These are phyloP conservation scores for Stagonosporopsis chrysanthemi DNA, from an alignment of 2,329 filamentous ascomycete genomes.

Conservation along the genomic window DNA sequence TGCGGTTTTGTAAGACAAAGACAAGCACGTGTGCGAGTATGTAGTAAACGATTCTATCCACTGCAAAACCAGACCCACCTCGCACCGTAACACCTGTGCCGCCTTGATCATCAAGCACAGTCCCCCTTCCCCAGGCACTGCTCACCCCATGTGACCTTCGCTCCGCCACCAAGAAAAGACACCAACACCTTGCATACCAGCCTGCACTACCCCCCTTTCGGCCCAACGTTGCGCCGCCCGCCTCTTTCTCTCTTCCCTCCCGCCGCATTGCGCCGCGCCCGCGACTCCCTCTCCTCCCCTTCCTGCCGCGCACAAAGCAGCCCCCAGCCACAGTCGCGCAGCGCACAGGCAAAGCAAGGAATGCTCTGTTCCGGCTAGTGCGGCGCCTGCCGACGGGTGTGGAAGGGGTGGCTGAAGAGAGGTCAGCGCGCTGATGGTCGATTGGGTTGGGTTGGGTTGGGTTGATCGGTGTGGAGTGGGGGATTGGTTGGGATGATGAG, in stretches of 20 bases:
- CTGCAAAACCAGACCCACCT: constrained; percentile 3
- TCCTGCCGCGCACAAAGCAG: too few relatives aligned
- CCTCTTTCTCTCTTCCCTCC: not conserved
- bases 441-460: too few relatives aligned
- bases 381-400: not conserved
- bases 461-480: not conserved
- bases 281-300: not conserved
- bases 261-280: not conserved
- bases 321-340: too few relatives aligned
- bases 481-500: too few relatives aligned
- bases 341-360: constrained; percentile 8
- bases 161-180: not conserved
- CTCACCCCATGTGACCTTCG: not conserved
- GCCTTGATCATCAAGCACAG: constrained; percentile 3
- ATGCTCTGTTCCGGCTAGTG: not conserved
- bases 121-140: not conserved
- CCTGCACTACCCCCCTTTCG: not conserved
- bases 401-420: not conserved
- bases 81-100: not conserved
- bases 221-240: not conserved
- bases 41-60: constrained; percentile 20
- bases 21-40: constrained; percentile 23
- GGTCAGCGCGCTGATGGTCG: constrained; percentile 1
- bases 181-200: not conserved
- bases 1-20: constrained; percentile 25